A percentile compares a stretch with the other conserved stretches of the same genome.
These are phyloP conservation scores for Pichia exigua DNA, from an alignment of 805 yeast genomes.

Conservation along the genomic window DNA sequence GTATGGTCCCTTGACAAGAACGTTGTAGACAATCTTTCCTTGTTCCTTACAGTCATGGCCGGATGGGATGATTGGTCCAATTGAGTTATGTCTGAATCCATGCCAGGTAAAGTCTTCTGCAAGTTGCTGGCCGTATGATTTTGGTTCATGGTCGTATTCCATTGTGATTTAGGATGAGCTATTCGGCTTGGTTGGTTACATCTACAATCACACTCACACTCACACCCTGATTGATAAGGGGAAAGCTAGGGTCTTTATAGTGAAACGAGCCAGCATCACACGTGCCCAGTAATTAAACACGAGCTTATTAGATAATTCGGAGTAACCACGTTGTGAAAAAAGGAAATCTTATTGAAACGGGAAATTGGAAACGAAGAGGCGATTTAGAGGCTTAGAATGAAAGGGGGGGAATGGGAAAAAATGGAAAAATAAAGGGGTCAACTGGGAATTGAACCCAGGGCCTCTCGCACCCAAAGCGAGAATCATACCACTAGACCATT, in stretches of 20 bases:
- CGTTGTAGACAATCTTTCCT: constrained; percentile 4
- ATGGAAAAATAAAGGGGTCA: constrained; percentile 21
- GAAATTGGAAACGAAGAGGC: no score
- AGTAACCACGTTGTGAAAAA: not conserved
- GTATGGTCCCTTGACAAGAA: constrained; percentile 1
- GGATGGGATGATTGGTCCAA: constrained; percentile 3
- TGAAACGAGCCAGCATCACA: not conserved
- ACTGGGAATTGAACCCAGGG: constrained; percentile 50
- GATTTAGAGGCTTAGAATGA: not conserved
- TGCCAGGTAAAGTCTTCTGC: constrained; percentile 4
- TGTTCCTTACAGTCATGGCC: constrained; percentile 1
- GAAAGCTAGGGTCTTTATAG: no score
- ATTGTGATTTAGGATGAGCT: not conserved
- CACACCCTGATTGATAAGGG: no score
- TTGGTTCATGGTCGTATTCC: constrained; percentile 6
- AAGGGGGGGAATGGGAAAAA: not conserved
- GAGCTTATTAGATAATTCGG: not conserved
- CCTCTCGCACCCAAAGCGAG: constrained; percentile 51
- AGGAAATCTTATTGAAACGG: not conserved
- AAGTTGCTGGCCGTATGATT: constrained; percentile 7
- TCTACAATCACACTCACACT: no score
- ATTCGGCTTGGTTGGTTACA: no score
- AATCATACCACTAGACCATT: constrained; percentile 51
- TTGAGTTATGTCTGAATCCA: constrained; percentile 1
- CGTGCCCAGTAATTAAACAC: not conserved